Base-by-base conservation (phyloP, 306 rosid genomes). In the Sechiopsis laciniata region DNA sequence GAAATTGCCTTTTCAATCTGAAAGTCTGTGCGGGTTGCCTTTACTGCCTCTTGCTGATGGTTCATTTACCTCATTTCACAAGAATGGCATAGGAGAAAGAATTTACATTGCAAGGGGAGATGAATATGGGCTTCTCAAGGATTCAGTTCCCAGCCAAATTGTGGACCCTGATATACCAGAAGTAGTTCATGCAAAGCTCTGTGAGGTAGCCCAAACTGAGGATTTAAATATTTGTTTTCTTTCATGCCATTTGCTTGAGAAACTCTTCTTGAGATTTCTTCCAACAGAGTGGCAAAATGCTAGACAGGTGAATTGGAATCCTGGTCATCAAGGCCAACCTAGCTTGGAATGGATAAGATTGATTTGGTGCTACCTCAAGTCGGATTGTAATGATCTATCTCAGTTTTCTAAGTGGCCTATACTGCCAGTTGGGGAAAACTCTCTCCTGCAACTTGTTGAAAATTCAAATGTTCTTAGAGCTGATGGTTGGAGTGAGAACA, bases 401-500 rank as follows among this genome's bases (percentile, higher is more conserved):
- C 80, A 90, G 76, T 93, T 93, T 77, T 88, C 88, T 26, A 90
- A 87, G 79, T 93, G 98, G 98, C 98, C 98, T 77, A 82, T 93
- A 45, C 84, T 93, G 61, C 98, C 98, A 45, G 91, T 86, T 73
- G 96, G 94, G 67, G 74, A 83, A 75, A 80, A 79, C 71, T 78
- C 82, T 84, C 85, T 93, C 78, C 67, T 88, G 88, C 91, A 83
- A 83, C 89, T 93, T 77, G 88, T 67, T 66, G 84, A 84, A 68
- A 88, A 90, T 80, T 88, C 88, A 11, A 83, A 82, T 59, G 96
- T 93, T 77, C 89, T 93, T 74, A 88, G 80, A 84, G 88, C 88
- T 86, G 94, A 87, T 57, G 98, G 97, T 40, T 93, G 98, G 98
- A 93, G 90, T 85, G 98, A 93, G 85, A 93, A 93, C 79, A 88